These are phyloP conservation scores for Fraxinus excelsior DNA, from an alignment of 257 asterid species.

Conservation along the genomic window DNA sequence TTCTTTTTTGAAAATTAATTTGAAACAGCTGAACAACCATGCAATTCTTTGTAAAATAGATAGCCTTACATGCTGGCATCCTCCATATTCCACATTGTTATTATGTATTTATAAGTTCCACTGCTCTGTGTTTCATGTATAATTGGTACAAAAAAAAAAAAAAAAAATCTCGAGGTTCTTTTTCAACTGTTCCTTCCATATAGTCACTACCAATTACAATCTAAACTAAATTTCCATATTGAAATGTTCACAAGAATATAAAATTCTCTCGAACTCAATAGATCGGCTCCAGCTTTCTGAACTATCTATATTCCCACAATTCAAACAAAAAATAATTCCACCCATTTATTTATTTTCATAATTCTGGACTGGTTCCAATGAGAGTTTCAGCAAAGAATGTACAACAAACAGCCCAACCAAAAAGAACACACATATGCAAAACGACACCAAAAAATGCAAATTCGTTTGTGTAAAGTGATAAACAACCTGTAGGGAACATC, in stretches of 20 bases:
- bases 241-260: not conserved
- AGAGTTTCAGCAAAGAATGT: not conserved
- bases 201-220: not conserved
- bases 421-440: not conserved
- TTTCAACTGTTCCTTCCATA: not conserved
- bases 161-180: not conserved
- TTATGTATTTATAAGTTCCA: not conserved
- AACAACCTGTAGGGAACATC: slow-evolving; percentile 91
- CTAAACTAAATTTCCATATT: not conserved
- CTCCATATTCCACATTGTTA: not conserved
- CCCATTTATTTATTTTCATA: not conserved
- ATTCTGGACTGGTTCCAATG: not conserved
- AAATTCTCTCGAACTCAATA: not conserved
- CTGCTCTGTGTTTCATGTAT: not conserved
- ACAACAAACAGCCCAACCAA: not conserved
- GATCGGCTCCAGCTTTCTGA: not conserved
- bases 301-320: not conserved
- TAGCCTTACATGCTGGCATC: not conserved
- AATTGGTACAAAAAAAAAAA: not conserved
- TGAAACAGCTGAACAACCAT: not conserved
- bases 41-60: not conserved
- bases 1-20: not conserved
- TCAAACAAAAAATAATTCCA: not conserved
- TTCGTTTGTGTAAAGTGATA: not conserved
- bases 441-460: not conserved